Conservation (phyloP, 352 stramenopile species). For the Proteromonas lacertae region DNA sequence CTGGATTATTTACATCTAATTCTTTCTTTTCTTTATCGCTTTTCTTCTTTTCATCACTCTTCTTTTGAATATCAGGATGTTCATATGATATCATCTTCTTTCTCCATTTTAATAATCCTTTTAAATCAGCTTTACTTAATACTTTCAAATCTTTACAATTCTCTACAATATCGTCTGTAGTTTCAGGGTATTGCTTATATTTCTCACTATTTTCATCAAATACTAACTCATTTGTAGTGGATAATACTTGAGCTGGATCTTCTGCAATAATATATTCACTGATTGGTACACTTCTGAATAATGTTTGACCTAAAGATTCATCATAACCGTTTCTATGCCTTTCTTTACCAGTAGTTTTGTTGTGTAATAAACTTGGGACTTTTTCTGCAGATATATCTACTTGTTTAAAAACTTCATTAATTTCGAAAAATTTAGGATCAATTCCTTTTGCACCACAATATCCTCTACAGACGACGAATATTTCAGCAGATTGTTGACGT, state of each 20-base stretch:
- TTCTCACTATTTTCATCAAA: constrained; percentile 18
- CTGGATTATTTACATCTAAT: constrained; percentile 11
- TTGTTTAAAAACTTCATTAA: constrained; percentile 41
- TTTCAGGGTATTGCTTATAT: constrained; percentile 13
- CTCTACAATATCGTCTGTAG: constrained; percentile 30
- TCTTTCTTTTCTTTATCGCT: constrained; percentile 14
- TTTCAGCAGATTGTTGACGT: constrained; percentile 91
- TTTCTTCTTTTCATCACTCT: constrained; percentile 13
- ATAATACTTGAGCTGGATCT: constrained; percentile 75
- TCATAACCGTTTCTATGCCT: constrained; percentile 75
- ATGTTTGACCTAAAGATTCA: constrained; percentile 28
- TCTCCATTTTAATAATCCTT: constrained; percentile 75
- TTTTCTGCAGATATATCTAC: constrained; percentile 16
- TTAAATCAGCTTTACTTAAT: constrained; percentile 88
- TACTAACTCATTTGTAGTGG: constrained; percentile 53
- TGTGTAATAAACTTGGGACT: constrained; percentile 81
- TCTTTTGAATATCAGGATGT: constrained; percentile 8
- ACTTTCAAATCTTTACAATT: constrained; percentile 69
- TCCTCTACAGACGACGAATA: constrained; percentile 87
- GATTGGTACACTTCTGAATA: constrained; percentile 37
- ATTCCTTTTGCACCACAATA: constrained; percentile 82
- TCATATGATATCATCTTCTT: constrained; percentile 1
- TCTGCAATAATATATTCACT: constrained; percentile 31
- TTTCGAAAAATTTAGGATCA: constrained; percentile 74
- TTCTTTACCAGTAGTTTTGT: constrained; percentile 57